phyloP scores from a whole-genome alignment of 768 basidiomycete species.

The Suillus fuscotomentosus region DNA sequence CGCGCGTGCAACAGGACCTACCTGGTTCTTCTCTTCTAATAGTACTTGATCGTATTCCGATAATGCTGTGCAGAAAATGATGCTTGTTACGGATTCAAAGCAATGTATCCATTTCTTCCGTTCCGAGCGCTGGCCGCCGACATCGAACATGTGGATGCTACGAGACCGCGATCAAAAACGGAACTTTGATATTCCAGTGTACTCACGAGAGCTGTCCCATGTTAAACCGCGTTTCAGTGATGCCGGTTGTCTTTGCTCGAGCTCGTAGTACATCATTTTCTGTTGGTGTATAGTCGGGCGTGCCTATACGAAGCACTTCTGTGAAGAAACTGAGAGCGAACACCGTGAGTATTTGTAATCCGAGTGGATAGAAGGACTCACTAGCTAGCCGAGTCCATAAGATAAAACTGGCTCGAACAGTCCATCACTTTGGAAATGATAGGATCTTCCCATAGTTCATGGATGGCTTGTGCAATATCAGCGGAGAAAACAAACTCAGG shows the following conservation, averaged over 20 bases:
- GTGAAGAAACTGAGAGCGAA: conserved; percentile 68
- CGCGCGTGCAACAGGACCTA: conserved; percentile 11
- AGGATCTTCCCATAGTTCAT: conserved; percentile 69
- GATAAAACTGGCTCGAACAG: conserved; percentile 75
- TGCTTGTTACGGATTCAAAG: conserved; percentile 77
- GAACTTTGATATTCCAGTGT: fast-evolving
- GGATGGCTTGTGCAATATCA: conserved; percentile 70
- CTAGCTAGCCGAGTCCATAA: conserved; percentile 96
- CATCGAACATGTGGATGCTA: conserved; percentile 73
- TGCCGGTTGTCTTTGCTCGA: conserved; percentile 87
- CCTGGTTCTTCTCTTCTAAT: conserved; percentile 51
- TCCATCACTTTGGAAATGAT: conserved; percentile 52
- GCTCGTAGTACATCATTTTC: conserved; percentile 86
- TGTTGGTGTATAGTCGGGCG: conserved; percentile 78
- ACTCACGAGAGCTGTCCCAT: conserved; percentile 65
- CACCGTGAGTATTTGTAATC: background rate
- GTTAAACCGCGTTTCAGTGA: conserved; percentile 82
- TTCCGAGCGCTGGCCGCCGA: conserved; percentile 78
- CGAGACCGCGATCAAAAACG: background rate
- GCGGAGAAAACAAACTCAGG: conserved; percentile 48
- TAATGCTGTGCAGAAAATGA: conserved; percentile 76
- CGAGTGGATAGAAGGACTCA: conserved; percentile 36
- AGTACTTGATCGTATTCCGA: conserved; percentile 76
- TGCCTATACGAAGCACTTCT: conserved; percentile 80
- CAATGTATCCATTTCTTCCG: conserved; percentile 83